Base-by-base conservation (phyloP, 2,329 filamentous ascomycete genomes). In the Lachnellula cervina region DNA sequence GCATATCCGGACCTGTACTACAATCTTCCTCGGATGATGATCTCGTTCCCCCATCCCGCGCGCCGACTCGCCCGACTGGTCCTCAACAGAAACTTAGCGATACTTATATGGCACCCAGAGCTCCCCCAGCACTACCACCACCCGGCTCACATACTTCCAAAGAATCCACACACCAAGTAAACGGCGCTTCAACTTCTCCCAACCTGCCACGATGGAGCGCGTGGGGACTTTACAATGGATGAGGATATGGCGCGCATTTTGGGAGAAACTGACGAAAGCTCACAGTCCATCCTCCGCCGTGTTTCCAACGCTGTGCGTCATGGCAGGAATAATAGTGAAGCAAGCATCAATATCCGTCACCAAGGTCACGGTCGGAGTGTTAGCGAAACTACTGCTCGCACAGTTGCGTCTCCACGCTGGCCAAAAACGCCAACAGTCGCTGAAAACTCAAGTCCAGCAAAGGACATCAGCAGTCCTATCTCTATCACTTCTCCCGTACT, bases 281-380 rank as follows among this genome's bases (percentile, higher is more conserved):
- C 84, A 34, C 86, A 89, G 25, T 93, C 89, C 1, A 88, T 97
- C 58, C 77, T 97, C 59, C 88, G 90, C 55, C 85, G 90, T 51
- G 89, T 97, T 42, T 97, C 94, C 7, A 96, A 96, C 69, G 92
- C 90, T 50, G 91, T 97, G 55, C 89, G 91, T 61, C 94, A 97
- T 72, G 91, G 91, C 53, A 87, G 94, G 61, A 96, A 89, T 69
- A 89, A 86, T 71, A 97, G 92, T 70, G 83, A 86, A 63, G 76
- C 77, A 25, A 75, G 74, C 64, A 75, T 71, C 55, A 70, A 69
- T 58, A 68, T 72, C 35, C 68, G 72, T 48, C 73, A 78, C 58
- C 66, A 69, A 11, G 76, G 78, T 53, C 83, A 87, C 68, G 74
- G 76, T 52, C 78, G 84, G 58, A 87, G 83, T 64, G 80, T 84